A percentile compares a stretch with the other conserved stretches of the same genome.
Evolutionary conservation across 768 basidiomycete species (phyloP).

Genomic region (Coprinopsis marcescibilis): DNA sequence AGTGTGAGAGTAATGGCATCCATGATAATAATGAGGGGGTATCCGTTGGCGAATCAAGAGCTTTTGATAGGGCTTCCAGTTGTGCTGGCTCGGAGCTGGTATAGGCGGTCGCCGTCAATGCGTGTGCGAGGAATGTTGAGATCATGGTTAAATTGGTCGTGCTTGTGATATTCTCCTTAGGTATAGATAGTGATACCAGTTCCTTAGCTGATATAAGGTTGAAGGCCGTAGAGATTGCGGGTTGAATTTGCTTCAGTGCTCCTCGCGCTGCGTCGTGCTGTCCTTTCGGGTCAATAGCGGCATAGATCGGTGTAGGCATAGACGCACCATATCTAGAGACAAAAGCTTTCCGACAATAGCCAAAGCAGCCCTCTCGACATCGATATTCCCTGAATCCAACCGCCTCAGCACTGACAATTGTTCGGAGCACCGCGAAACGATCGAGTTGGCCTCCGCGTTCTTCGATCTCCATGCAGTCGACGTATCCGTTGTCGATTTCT

Average conservation of each 20-base stretch:
- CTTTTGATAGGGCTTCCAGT: conserved; percentile 17
- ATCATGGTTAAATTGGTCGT: conserved; percentile 41
- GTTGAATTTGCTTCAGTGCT: conserved; percentile 43
- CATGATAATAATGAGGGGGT: conserved; percentile 53
- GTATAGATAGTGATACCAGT: conserved; percentile 36
- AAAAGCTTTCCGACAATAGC: conserved; percentile 65
- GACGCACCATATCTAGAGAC: conserved; percentile 63
- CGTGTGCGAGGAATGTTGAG: conserved; percentile 54
- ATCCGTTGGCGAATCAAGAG: conserved; percentile 15
- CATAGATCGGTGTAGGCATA: not conserved
- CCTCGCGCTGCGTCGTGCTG: conserved; percentile 50
- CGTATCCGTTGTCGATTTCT: conserved; percentile 26
- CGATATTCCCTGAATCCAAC: conserved; percentile 41
- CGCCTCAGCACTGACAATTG: conserved; percentile 42
- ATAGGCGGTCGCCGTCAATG: conserved; percentile 29
- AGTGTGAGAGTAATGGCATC: conserved; percentile 36
- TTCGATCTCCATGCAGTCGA: conserved; percentile 19
- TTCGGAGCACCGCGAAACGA: conserved; percentile 34
- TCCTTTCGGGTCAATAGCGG: not conserved
- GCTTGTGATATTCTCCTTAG: conserved; percentile 4
- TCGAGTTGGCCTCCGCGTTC: conserved; percentile 27
- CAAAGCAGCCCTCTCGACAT: conserved; percentile 70
- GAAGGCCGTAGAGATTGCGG: too few relatives aligned
- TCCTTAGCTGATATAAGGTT: too few relatives aligned
- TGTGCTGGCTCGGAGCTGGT: conserved; percentile 2